Evolutionary conservation across 345 rosid genomes (phyloP).

Genomic region (Passiflora organensis): DNA sequence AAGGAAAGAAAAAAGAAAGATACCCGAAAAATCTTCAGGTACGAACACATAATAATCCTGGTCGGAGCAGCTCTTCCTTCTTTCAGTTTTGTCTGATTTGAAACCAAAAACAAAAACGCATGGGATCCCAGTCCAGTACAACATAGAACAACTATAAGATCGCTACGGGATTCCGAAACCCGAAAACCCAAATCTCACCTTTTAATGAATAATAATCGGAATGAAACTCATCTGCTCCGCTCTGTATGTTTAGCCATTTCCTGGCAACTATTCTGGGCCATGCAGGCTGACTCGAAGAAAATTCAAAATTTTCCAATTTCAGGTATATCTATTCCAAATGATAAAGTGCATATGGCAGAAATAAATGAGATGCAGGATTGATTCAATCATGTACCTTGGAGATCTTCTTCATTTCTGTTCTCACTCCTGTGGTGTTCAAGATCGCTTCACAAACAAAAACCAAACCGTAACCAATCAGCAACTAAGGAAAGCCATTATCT

Average conservation of each 20-base stretch:
- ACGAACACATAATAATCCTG: slow-evolving; percentile 40
- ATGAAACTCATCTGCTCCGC: slow-evolving; percentile 60
- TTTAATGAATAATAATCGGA: slow-evolving; percentile 51
- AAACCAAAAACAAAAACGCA: not conserved
- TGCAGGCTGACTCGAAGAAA: slow-evolving; percentile 38
- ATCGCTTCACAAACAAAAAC: slow-evolving; percentile 12
- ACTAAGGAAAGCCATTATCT: no score
- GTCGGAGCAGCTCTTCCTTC: slow-evolving; percentile 76
- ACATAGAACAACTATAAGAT: not conserved
- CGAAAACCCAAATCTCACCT: slow-evolving; percentile 37
- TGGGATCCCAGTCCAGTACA: not conserved
- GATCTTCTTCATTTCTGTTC: slow-evolving; percentile 40
- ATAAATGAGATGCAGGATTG: not conserved
- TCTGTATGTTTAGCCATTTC: slow-evolving; percentile 79
- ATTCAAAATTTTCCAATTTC: not conserved
- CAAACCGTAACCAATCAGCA: not conserved
- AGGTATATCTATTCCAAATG: not conserved
- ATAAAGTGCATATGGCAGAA: not conserved
- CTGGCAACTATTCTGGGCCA: slow-evolving; percentile 71
- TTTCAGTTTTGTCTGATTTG: slow-evolving; percentile 29
- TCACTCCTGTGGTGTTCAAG: slow-evolving; percentile 32
- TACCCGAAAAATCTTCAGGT: slow-evolving; percentile 66
- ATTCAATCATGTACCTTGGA: slow-evolving; percentile 40
- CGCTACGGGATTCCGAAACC: slow-evolving; percentile 2
- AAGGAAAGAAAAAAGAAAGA: not conserved